phyloP scores from a whole-genome alignment of 495 filamentous ascomycete genomes.

The Tetracladium setigerum region DNA sequence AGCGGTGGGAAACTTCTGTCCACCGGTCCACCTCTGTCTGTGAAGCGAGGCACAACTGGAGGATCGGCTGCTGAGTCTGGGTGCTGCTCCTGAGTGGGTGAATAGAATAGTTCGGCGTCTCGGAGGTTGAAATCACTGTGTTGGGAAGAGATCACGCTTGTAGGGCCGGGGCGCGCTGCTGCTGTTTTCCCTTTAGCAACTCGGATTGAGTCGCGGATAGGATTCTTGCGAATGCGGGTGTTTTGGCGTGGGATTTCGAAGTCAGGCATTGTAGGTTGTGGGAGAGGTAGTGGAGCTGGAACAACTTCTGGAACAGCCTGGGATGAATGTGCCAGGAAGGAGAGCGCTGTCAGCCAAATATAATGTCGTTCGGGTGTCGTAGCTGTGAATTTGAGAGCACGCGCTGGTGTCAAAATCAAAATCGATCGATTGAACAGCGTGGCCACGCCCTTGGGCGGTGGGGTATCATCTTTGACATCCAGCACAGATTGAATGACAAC shows the following conservation, averaged over 20 bases:
- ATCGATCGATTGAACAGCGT: conserved; percentile 86
- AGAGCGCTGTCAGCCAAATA: conserved; percentile 88
- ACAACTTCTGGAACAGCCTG: conserved; percentile 65
- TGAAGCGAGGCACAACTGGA: conserved; percentile 72
- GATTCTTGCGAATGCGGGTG: conserved; percentile 36
- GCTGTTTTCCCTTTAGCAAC: conserved; percentile 61
- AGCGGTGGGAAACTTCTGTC: neutral
- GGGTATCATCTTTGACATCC: conserved; percentile 93
- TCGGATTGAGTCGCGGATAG: conserved; percentile 85
- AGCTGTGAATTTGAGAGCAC: conserved; percentile 94
- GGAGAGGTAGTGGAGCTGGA: conserved; percentile 44
- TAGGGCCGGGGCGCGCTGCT: conserved; percentile 14
- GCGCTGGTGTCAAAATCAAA: conserved; percentile 84
- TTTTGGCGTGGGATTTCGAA: conserved; percentile 39
- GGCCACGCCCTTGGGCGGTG: conserved; percentile 59
- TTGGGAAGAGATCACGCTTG: conserved; percentile 19
- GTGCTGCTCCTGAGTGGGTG: conserved; percentile 16
- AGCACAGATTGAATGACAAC: conserved; percentile 93
- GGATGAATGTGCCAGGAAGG: conserved; percentile 83
- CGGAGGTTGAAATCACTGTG: conserved; percentile 9
- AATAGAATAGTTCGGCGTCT: conserved; percentile 24
- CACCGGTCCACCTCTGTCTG: conserved; percentile 35
- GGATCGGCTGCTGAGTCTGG: conserved; percentile 54
- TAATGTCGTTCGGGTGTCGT: conserved; percentile 79
- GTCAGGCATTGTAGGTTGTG: conserved; percentile 36